Conservation (phyloP, 331 rosid genomes). For the Phaseolus coccineus region DNA sequence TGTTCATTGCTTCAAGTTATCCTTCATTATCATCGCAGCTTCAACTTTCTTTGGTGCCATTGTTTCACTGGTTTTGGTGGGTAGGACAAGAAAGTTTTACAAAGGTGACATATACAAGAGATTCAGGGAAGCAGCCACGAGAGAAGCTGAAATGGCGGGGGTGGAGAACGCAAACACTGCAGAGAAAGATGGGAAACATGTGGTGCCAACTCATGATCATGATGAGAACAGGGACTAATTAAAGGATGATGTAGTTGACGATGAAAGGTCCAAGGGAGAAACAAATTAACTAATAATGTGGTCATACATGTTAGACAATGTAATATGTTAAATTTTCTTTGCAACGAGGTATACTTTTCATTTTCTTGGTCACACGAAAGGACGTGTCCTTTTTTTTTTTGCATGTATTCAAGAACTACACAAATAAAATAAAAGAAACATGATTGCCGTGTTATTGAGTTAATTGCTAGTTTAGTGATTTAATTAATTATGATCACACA, state of each 20-base stretch:
- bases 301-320: not conserved
- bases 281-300: not conserved
- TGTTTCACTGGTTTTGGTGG: constrained; percentile 67
- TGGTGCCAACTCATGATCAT: constrained; percentile 8
- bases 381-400: not conserved
- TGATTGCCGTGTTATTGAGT: constrained; percentile 2
- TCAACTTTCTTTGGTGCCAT: constrained; percentile 67
- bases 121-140: constrained; percentile 39
- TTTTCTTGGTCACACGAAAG: constrained; percentile 31
- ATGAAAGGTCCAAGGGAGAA: constrained; percentile 16
- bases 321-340: constrained; percentile 37
- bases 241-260: not conserved
- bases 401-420: not conserved
- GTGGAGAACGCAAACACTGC: not conserved
- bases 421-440: not conserved
- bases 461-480: not conserved
- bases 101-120: constrained; percentile 66
- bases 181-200: constrained; percentile 8
- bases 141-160: constrained; percentile 26
- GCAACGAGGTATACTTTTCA: constrained; percentile 31
- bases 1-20: constrained; percentile 55
- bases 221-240: not conserved
- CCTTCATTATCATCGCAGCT: constrained; percentile 68
- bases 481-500: not conserved
- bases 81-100: constrained; percentile 69